Evolutionary conservation across 805 yeast species (phyloP).

Genomic region (Starmerella bombicola): DNA sequence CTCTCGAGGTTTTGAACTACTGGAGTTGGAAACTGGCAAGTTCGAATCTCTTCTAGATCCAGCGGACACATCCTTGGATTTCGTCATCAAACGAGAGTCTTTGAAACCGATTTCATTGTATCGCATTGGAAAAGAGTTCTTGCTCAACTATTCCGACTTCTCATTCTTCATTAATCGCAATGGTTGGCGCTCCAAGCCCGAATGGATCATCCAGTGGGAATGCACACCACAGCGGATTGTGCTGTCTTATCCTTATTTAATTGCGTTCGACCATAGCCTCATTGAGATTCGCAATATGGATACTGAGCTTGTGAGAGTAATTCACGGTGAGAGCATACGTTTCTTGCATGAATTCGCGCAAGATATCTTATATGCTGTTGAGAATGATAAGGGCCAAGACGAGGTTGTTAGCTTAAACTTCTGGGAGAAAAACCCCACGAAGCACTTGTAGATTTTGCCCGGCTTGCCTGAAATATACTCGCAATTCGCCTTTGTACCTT

Average conservation of each 20-base stretch:
- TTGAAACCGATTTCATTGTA: constrained; percentile 86
- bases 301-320: constrained; percentile 71
- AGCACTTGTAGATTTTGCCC: not conserved
- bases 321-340: constrained; percentile 83
- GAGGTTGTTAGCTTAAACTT: constrained; percentile 87
- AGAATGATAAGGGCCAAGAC: constrained; percentile 79
- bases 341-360: constrained; percentile 81
- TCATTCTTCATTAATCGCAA: constrained; percentile 88
- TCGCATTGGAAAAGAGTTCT: constrained; percentile 75
- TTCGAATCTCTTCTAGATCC: constrained; percentile 88
- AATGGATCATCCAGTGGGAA: constrained; percentile 94
- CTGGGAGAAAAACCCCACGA: constrained; percentile 38
- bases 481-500: too few relatives aligned
- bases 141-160: constrained; percentile 81
- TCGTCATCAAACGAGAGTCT: constrained; percentile 71
- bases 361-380: constrained; percentile 86
- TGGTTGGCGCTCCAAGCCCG: constrained; percentile 92
- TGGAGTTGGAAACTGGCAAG: constrained; percentile 67
- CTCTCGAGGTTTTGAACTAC: constrained; percentile 90
- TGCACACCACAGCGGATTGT: constrained; percentile 89
- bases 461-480: too few relatives aligned
- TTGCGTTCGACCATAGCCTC: constrained; percentile 81
- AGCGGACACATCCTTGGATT: constrained; percentile 95
- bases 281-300: constrained; percentile 89
- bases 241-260: constrained; percentile 80